Conservation (phyloP, 768 basidiomycete genomes). For the Suillus spraguei region DNA sequence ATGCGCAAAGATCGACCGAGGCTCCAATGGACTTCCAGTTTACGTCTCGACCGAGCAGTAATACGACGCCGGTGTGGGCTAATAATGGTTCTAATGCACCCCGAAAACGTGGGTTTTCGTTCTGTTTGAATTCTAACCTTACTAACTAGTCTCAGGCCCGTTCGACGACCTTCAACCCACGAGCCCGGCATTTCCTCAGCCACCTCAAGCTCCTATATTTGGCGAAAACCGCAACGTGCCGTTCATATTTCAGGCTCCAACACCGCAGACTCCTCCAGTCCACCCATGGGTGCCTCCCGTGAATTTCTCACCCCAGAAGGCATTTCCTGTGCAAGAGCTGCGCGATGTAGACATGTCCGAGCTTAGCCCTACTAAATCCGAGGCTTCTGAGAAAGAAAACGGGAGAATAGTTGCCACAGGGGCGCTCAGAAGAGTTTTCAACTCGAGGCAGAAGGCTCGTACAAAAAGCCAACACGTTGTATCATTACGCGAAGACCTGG, state of each 20-base stretch:
- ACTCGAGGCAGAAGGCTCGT: conserved; percentile 54
- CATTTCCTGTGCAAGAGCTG: conserved; percentile 57
- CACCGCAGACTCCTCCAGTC: conserved; percentile 42
- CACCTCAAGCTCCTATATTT: conserved; percentile 52
- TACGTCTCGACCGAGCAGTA: conserved; percentile 62
- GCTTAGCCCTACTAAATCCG: conserved; percentile 56
- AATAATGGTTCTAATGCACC: conserved; percentile 54
- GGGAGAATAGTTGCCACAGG: conserved; percentile 63
- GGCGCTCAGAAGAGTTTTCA: conserved; percentile 66
- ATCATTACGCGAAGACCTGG: conserved; percentile 31
- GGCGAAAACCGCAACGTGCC: conserved; percentile 69
- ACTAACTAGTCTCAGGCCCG: conserved; percentile 42
- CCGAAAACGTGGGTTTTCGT: conserved; percentile 62
- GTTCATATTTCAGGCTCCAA: conserved; percentile 67
- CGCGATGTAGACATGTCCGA: conserved; percentile 80
- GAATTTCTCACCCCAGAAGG: conserved; percentile 58
- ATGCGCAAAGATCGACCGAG: conserved; percentile 61
- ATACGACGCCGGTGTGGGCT: conserved; percentile 62
- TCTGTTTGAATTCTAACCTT: conserved; percentile 15
- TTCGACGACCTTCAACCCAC: conserved; percentile 45
- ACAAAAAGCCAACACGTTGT: conserved; percentile 26
- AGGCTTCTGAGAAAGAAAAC: conserved; percentile 42
- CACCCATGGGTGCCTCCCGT: conserved; percentile 71
- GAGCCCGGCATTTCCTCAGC: conserved; percentile 35
- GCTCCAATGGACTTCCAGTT: conserved; percentile 92